phyloP scores from a whole-genome alignment of 306 rosid genomes.

The Cucurbita pepo region DNA sequence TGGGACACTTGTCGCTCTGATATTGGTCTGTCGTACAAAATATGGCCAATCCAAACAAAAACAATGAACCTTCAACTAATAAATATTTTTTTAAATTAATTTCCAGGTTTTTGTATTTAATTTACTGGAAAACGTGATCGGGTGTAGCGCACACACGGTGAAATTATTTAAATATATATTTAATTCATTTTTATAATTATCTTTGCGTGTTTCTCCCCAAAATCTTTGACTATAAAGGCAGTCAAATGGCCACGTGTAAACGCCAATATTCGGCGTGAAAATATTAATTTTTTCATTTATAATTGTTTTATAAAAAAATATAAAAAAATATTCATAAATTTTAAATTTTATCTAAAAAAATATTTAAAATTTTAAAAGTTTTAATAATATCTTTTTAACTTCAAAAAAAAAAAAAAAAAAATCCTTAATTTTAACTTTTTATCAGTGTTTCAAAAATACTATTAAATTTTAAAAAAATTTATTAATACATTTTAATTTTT shows the following conservation, averaged over 20 bases:
- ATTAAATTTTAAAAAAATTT: too few species aligned
- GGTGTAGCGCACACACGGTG: conserved; percentile 1
- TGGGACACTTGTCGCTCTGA: neutral
- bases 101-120: neutral
- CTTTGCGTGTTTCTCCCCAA: neutral
- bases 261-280: neutral
- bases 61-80: neutral
- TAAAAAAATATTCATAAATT: too few species aligned
- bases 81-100: neutral
- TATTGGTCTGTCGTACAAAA: neutral
- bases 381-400: too few species aligned
- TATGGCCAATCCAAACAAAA: neutral
- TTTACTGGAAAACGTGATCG: neutral
- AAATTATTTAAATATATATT: neutral
- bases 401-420: too few species aligned
- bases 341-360: too few species aligned
- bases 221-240: neutral
- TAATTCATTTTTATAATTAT: neutral
- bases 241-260: neutral
- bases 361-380: too few species aligned
- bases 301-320: too few species aligned
- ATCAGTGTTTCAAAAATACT: too few species aligned
- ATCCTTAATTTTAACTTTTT: too few species aligned
- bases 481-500: too few species aligned
- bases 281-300: neutral